These are phyloP conservation scores for Sporothrix variecibatus DNA, from an alignment of 2,329 filamentous ascomycete genomes.

Conservation along the genomic window DNA sequence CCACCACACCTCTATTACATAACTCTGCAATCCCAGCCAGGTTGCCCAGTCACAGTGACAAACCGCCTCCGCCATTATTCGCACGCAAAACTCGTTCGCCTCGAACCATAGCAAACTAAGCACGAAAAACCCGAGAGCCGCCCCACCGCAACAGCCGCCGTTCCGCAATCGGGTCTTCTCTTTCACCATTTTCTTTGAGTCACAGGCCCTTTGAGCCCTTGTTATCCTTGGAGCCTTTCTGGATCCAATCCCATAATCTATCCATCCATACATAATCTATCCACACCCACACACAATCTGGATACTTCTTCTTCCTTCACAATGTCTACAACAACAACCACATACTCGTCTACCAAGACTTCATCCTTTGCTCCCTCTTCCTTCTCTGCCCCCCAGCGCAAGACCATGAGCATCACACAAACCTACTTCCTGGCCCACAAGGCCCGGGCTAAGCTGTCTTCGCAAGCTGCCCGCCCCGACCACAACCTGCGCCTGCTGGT, in stretches of 20 bases:
- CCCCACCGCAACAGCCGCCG: constrained; percentile 25
- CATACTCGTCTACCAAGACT: constrained; percentile 24
- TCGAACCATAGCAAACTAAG: not conserved
- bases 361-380: constrained; percentile 43
- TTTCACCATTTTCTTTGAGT: constrained; percentile 27
- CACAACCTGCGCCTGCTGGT: constrained; percentile 95
- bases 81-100: constrained; percentile 17
- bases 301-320: constrained; percentile 21
- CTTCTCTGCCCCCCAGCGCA: constrained; percentile 51
- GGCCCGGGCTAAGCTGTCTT: constrained; percentile 92
- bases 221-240: not conserved
- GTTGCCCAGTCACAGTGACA: constrained; percentile 25
- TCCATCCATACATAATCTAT: constrained; percentile 22
- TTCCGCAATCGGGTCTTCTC: constrained; percentile 31
- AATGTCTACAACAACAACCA: constrained; percentile 30
- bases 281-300: not conserved
- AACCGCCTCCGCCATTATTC: not conserved
- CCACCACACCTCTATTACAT: constrained; percentile 3
- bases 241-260: constrained; percentile 16
- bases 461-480: constrained; percentile 84
- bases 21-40: constrained; percentile 17
- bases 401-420: constrained; percentile 96
- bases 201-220: constrained; percentile 29
- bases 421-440: constrained; percentile 98
- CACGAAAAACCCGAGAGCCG: constrained; percentile 13